Base-by-base conservation (phyloP, 768 basidiomycete species). In the Suillus occidentalis region DNA sequence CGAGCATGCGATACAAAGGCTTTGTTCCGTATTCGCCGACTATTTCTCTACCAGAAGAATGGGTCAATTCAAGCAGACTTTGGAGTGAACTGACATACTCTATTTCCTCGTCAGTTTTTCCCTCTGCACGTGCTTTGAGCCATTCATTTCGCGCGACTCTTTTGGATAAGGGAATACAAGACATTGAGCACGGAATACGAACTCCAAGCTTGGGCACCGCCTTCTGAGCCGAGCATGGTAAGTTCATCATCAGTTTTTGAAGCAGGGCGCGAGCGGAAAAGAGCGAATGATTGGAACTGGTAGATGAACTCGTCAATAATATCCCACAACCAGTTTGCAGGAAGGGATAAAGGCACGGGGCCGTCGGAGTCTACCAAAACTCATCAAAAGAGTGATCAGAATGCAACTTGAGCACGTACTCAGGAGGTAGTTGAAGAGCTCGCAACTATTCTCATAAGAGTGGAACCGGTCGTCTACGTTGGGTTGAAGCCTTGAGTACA, bases 131-230 rank as follows among this genome's bases (percentile, higher is more conserved):
- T 8, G 97, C 96, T 65, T 81, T 74, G 65, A 99, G 88, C 78
- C 95, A 93, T 75, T 98, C 95, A 77, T 96, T 96, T 95, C 78
- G 95, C 92, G 76, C 89, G 89, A 6, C 92, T 94, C 78, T 99
- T 99, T 85, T 99, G 97, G 68, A 99, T 96, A 70, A 99, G 85
- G 22, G 95, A 98, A 81, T 99, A 99, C 34, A 99, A 84, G 45
- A 99, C 97, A 79, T 99, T 99, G 71, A 99, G 85, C 34, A 99
- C 97, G 67, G 92, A 95, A 82, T 99, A 99, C 60, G 95, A 97
- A 71, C 91, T 95, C 97, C 97, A 99, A 64, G 96, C 90, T 87
- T 95, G 69, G 14, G 82, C 86, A 68, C 92, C 77, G 75, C 86
- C 86, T 47, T 88, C 89, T 45, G 95, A 93, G 4, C 85, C 88